Conservation (phyloP, 805 yeast species). For the Zygosaccharomyces pseudorouxii region DNA sequence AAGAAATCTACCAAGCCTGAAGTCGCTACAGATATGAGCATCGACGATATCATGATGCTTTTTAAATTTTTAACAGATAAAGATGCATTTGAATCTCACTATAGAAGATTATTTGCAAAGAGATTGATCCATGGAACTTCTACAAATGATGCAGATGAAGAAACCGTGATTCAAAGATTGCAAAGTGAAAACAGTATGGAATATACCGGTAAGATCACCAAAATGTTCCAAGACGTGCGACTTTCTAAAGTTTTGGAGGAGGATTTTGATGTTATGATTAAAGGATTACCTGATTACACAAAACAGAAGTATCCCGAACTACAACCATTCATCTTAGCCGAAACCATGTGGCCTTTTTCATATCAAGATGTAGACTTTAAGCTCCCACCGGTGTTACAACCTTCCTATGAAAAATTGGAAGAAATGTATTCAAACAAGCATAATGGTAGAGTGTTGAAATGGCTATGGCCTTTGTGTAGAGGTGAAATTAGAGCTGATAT, state of each 20-base stretch:
- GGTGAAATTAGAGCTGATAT: constrained; percentile 87
- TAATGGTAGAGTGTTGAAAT: constrained; percentile 80
- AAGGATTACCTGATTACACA: constrained; percentile 31
- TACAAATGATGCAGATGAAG: constrained; percentile 76
- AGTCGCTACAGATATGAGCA: constrained; percentile 63
- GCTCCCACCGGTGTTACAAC: constrained; percentile 63
- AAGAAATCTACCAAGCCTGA: constrained; percentile 73
- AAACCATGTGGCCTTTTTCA: constrained; percentile 79
- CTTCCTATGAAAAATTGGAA: constrained; percentile 62
- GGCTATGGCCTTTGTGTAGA: constrained; percentile 95
- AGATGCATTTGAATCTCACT: constrained; percentile 91
- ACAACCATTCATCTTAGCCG: constrained; percentile 75
- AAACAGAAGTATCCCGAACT: constrained; percentile 43
- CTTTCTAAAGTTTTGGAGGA: constrained; percentile 70
- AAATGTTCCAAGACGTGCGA: constrained; percentile 93
- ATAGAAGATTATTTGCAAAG: constrained; percentile 82
- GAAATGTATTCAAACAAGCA: constrained; percentile 70
- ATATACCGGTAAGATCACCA: constrained; percentile 87
- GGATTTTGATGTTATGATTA: constrained; percentile 35
- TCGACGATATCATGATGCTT: constrained; percentile 79
- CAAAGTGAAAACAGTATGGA: constrained; percentile 89
- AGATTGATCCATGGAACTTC: constrained; percentile 85
- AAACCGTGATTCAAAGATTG: constrained; percentile 73
- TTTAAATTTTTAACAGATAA: constrained; percentile 88
- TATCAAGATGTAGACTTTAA: constrained; percentile 42